Percentiles rank a stretch among this genome's conserved stretches.
phyloP scores from a whole-genome alignment of 495 filamentous ascomycete species.

The Xylaria venustula region DNA sequence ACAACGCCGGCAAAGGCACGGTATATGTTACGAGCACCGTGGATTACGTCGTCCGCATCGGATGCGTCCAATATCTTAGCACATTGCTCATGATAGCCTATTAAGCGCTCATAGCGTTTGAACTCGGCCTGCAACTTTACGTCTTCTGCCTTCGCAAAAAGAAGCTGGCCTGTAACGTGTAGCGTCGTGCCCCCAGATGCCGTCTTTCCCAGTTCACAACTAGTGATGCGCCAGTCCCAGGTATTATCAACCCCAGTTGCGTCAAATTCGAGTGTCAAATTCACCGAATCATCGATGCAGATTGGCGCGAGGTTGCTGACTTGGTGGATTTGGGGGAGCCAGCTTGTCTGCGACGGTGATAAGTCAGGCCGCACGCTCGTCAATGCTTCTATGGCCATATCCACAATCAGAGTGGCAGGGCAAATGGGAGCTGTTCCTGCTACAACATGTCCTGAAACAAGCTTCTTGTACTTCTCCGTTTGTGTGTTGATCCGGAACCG shows the following conservation, averaged over 20 bases:
- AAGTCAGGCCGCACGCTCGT: constrained; percentile 33
- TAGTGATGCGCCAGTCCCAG: too few species aligned
- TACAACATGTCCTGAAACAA: constrained; percentile 43
- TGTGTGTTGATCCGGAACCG: constrained; percentile 49
- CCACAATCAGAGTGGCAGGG: constrained; percentile 44
- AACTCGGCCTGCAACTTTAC: constrained; percentile 30
- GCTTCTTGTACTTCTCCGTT: constrained; percentile 32
- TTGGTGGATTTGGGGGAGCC: constrained; percentile 22
- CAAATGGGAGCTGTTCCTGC: constrained; percentile 46
- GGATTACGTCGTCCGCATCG: constrained; percentile 43
- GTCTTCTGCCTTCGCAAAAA: constrained; percentile 17
- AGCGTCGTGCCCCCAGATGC: constrained; percentile 10
- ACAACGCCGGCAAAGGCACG: constrained; percentile 31
- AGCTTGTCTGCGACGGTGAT: neutral
- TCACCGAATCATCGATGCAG: constrained; percentile 34
- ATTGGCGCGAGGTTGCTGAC: constrained; percentile 37
- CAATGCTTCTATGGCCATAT: constrained; percentile 46
- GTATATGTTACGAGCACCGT: constrained; percentile 46
- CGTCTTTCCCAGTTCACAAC: too few species aligned
- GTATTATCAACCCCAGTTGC: too few species aligned
- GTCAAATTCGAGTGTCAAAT: neutral
- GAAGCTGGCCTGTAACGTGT: constrained; percentile 3
- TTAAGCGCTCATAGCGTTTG: constrained; percentile 36
- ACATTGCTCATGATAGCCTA: constrained; percentile 34
- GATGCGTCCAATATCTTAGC: constrained; percentile 27